Base-by-base conservation (phyloP, 176 grass and related monocot species). In the Elaeis guineensis region DNA sequence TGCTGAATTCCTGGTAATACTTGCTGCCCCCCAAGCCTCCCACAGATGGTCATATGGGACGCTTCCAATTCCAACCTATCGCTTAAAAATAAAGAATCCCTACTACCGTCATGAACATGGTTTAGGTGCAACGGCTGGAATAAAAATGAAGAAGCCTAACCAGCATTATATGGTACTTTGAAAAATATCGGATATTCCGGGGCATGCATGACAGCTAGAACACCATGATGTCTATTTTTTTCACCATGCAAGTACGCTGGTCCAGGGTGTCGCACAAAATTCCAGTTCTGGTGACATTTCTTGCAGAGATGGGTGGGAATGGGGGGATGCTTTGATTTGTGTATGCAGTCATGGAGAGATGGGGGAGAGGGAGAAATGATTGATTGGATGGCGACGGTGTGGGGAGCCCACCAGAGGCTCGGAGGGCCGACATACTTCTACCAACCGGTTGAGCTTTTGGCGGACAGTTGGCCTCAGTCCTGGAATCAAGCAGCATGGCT, bases 361-460 rank as follows among this genome's bases (percentile, higher is more conserved):
- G 28, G 11, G n/a, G 17, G 21, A 30, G 21, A 30, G 2, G 20
- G 11, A 51, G 66, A 72, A 63, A 59, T 72, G 76, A 78, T 71
- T 35, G 67, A 78, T 71, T 69, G 66, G 76, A 72, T 69, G 53
- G 21, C 22, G 76, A 66, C 59, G 9, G 59, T 57, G 64, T 8
- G 65, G 26, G 49, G 26, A 60, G 23, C 5, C 25, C 5, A 32
- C 5, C 17, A 54, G 23, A 15, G 65, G 44, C 17, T 21, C 15
- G 19, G 54, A 35, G 19, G 65, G 48, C n/a, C 21, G 66, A 35
- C 62, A 51, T 39, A 17, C 24, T 63, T 70, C 63, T 50, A 77
- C 50, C 65, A 53, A 24, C 32, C 20, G 54, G 75, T 70, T 60
- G 49, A 12, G 52, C 65, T 67, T 77, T 77, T 70, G 55, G 66